Evolutionary conservation across 2,329 filamentous ascomycete species (phyloP).

Genomic region (Ustulina deusta): DNA sequence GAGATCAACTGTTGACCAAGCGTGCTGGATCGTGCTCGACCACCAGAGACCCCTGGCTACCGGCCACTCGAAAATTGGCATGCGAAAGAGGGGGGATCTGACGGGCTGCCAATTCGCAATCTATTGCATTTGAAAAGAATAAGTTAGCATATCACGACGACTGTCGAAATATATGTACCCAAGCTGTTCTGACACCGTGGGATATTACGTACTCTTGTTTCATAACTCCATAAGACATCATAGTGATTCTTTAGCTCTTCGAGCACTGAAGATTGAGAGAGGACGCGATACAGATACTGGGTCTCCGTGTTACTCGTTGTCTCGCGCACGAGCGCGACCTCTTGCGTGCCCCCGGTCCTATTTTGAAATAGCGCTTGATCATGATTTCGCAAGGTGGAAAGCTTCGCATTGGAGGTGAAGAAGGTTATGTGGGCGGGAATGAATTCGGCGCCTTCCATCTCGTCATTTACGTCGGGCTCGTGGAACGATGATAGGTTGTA

Average conservation of each 20-base stretch:
- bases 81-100: not conserved
- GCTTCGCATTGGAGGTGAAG: slow-evolving; percentile 1
- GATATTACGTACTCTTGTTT: slow-evolving; percentile 5
- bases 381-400: not conserved
- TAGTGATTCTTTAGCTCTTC: not conserved
- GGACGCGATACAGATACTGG: slow-evolving; percentile 7
- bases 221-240: not conserved
- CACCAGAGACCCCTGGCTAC: not conserved
- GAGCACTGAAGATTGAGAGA: not conserved
- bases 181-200: not conserved
- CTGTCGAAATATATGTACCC: too few relatives aligned
- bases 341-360: not conserved
- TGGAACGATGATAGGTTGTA: not conserved
- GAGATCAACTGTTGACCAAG: slow-evolving; percentile 13
- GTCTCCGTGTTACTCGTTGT: not conserved
- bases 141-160: not conserved
- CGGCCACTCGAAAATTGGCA: not conserved
- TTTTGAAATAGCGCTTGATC: slow-evolving; percentile 6
- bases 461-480: not conserved
- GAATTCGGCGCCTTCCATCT: not conserved
- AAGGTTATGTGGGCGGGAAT: not conserved
- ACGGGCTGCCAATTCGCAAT: not conserved
- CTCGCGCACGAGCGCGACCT: slow-evolving; percentile 3
- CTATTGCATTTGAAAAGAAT: not conserved
- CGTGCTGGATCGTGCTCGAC: not conserved